Base-by-base conservation (phyloP, 2,329 filamentous ascomycete genomes). In the Aureobasidium leucospermi region DNA sequence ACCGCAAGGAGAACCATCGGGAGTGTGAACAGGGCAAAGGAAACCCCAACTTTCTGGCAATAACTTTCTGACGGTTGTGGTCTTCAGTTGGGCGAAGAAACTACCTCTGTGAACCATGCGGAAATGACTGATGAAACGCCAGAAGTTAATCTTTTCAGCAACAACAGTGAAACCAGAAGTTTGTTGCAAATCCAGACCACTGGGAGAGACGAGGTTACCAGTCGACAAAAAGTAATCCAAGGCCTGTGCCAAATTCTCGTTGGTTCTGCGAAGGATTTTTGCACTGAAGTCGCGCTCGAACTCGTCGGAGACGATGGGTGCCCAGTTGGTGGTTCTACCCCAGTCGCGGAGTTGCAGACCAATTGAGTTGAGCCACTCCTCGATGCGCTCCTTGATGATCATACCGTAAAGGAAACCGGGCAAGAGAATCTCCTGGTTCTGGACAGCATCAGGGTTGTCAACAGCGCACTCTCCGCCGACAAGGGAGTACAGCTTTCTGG, bases 101-200 rank as follows among this genome's bases (percentile, higher is more conserved):
- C 90, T 94, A 79, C 94, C 94, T 85, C 94, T 86, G 78, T 99
- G 94, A 60, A 99, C 90, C 91, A 96, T 96, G 66, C 94, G 88
- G 82, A 99, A 99, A 74, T 99, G 94, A 74, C 90, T 94, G 77
- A 99, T 96, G 77, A 97, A 99, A 68, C 94, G 90, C 69, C 96
- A 85, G 73, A 97, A 99, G 77, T 99, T 99, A 71, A 99, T 93
- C 81, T 97, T 97, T 73, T 99, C 94, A 2, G 94, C 94, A 55
- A 97, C 92, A 53, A 99, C 91, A 0, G 90, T 96, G 74, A 96
- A 99, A 63, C 94, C 94, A 11, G 93, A 94, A 0, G 88, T 87
- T 74, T 99, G 94, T 71, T 97, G 94, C 68, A 96, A 75, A 80
- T 99, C 94, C 42, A 99, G 81, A 64, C 94, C 94, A 32, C 90